These are phyloP conservation scores for Buddleja alternifolia DNA, from an alignment of 257 asterid genomes.

Conservation along the genomic window DNA sequence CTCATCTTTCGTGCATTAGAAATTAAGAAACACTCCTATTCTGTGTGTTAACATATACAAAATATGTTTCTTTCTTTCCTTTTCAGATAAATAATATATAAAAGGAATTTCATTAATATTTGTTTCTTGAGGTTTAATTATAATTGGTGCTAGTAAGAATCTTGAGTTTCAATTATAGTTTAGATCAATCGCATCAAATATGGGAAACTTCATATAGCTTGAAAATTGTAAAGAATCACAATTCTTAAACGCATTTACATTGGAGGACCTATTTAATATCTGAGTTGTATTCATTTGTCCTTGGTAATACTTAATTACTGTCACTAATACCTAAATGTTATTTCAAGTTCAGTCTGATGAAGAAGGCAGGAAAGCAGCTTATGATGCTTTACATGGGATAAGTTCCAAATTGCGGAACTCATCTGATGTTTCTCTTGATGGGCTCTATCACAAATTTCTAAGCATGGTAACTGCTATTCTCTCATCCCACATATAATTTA, in stretches of 20 bases:
- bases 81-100: too few species aligned
- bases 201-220: not conserved
- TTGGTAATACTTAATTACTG: conserved; percentile 24
- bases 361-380: conserved; percentile 91
- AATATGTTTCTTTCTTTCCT: too few species aligned
- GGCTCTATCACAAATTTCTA: conserved; percentile 67
- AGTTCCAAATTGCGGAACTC: conserved; percentile 67
- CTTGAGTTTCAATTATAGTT: not conserved
- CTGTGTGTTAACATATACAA: not conserved
- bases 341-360: conserved; percentile 66
- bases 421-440: conserved; percentile 49
- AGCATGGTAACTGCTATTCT: conserved; percentile 61
- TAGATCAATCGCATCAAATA: not conserved
- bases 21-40: not conserved
- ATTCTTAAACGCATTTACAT: not conserved
- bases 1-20: not conserved
- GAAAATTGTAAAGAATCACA: not conserved
- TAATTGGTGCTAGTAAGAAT: too few species aligned
- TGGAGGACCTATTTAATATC: conserved; percentile 19
- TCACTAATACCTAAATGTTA: conserved; percentile 23
- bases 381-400: conserved; percentile 67
- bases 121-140: too few species aligned
- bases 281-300: conserved; percentile 17
- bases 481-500: not conserved
- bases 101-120: too few species aligned